Base-by-base conservation (phyloP, 2,329 filamentous ascomycete genomes). In the Colletotrichum chlorophyti region DNA sequence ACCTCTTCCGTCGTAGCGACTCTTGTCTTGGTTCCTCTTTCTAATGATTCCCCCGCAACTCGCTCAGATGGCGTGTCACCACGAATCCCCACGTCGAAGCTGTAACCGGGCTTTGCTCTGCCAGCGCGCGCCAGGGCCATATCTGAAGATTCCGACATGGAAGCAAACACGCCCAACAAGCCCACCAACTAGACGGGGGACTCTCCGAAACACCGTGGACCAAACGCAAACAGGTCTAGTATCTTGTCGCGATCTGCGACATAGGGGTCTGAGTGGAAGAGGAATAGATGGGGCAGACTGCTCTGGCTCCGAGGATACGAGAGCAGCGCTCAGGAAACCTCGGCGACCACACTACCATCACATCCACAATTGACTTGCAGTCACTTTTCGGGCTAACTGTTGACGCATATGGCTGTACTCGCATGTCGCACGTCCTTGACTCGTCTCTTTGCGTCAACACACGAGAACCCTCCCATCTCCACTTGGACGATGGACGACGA, bases 191-290 rank as follows among this genome's bases (percentile, higher is more conserved):
- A 35, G 23, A 35, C 23, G 43, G 26, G 31, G 40, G 43, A 26
- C 38, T 38, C 11, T 3, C 37, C 43, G 21, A 50, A 35, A 17
- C 45, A 32, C 57, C 51, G 31, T 24, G 24, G 10, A 19, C 51
- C 38, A 35, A 55, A 49, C 55, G 55, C 29, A 37, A 59, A 50
- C 43, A 40, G 55, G 51, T 32, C 46, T 59, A 54, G 50, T 32
- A 46, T 41, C 38, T 50, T 57, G 26, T 57, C 29, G 26, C 45
- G 43, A 60, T 57, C 51, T 43, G 37, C 52, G 31, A 40, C 31
- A 55, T 48, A 24, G 43, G 43, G 23, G 43, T 26, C 51, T 48
- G 23, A 38, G 32, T 45, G 57, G 38, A 40, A 26, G 37, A 45
- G 26, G 38, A 50, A n/a, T 19, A 43, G 38, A 35, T 45, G 45